Percentiles rank a stretch among this genome's conserved stretches.
These are phyloP conservation scores for Heliocybe sulcata DNA, from an alignment of 1,284 basidiomycete species.

Conservation along the genomic window DNA sequence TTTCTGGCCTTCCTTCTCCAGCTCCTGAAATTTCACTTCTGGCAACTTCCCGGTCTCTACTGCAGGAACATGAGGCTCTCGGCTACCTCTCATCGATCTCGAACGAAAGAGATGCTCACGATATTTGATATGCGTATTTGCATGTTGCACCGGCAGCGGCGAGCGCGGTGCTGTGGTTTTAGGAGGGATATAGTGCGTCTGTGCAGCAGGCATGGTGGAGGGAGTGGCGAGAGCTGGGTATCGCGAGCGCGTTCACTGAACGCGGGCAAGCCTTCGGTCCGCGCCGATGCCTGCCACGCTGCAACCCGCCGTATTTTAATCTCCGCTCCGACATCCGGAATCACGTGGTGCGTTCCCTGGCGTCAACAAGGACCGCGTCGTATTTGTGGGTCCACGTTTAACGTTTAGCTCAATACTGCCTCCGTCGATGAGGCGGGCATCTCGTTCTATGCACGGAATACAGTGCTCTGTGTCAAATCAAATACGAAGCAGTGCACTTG, in stretches of 20 bases:
- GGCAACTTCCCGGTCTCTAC: constrained; percentile 25
- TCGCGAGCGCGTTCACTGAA: neutral
- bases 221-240: neutral
- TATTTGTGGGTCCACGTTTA: neutral
- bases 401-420: too few relatives aligned
- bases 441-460: too few relatives aligned
- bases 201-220: constrained; percentile 1
- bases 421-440: too few relatives aligned
- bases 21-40: constrained; percentile 65
- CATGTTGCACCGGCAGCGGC: constrained; percentile 26
- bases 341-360: neutral
- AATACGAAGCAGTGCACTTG: too few relatives aligned
- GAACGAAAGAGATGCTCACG: constrained; percentile 20
- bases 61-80: constrained; percentile 9
- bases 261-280: neutral
- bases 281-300: neutral
- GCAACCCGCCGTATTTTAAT: neutral
- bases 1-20: constrained; percentile 55
- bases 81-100: neutral
- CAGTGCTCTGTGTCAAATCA: too few relatives aligned
- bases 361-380: neutral
- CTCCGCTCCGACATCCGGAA: neutral
- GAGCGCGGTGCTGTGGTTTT: constrained; percentile 23
- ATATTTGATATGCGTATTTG: constrained; percentile 32
- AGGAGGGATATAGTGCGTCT: constrained; percentile 11